Conservation (phyloP, 495 filamentous ascomycete genomes). For the Haplographium delicatum region DNA sequence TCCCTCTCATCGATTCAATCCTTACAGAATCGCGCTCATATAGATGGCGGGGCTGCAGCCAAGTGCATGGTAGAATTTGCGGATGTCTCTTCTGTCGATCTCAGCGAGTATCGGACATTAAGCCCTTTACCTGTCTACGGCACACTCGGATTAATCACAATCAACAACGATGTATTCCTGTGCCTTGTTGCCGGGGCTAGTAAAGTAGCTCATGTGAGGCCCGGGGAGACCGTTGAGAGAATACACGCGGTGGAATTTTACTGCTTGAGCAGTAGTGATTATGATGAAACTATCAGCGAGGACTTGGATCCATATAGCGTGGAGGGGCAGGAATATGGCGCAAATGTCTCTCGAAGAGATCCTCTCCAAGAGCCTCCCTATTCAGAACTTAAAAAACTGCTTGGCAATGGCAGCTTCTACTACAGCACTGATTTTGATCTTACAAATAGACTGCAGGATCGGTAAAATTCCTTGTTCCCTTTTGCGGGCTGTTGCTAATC, state of each 20-base stretch:
- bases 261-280: conserved; percentile 78
- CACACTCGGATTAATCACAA: conserved; percentile 83
- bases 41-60: conserved; percentile 38
- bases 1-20: conserved; percentile 43
- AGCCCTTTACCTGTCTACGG: conserved; percentile 74
- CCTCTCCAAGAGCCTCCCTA: conserved; percentile 78
- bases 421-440: conserved; percentile 97
- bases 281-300: conserved; percentile 69
- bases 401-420: conserved; percentile 95
- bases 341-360: conserved; percentile 58
- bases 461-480: conserved; percentile 43
- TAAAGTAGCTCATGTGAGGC: conserved; percentile 74
- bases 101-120: conserved; percentile 68
- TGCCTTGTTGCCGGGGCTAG: conserved; percentile 79
- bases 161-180: conserved; percentile 82
- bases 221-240: conserved; percentile 81
- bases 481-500: conserved; percentile 15
- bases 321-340: conserved; percentile 49
- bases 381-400: conserved; percentile 79
- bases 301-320: conserved; percentile 37
- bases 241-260: conserved; percentile 89
- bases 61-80: conserved; percentile 88
- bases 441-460: conserved; percentile 87
- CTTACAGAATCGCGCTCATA: conserved; percentile 26
- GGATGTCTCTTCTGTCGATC: conserved; percentile 53